Evolutionary conservation across 2,329 filamentous ascomycete species (phyloP).

Genomic region (Sporothrix pseudoabietina): DNA sequence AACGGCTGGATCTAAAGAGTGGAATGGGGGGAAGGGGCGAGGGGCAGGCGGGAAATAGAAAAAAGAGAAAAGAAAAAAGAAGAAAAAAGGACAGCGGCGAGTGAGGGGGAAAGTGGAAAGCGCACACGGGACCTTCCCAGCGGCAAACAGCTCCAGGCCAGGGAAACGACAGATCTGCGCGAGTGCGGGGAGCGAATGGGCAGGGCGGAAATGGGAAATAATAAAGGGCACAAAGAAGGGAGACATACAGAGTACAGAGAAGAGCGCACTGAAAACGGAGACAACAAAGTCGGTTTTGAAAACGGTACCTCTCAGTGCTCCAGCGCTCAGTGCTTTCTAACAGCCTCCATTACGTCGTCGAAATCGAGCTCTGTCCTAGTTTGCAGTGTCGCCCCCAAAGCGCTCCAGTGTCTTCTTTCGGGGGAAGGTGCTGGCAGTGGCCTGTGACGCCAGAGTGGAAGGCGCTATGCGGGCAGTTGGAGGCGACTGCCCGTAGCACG

Average conservation of each 20-base stretch:
- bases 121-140: constrained; percentile 3
- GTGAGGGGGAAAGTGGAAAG: not conserved
- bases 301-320: not conserved
- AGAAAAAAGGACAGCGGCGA: not conserved
- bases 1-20: not conserved
- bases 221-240: constrained; percentile 16
- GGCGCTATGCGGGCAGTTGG: constrained; percentile 20
- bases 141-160: not conserved
- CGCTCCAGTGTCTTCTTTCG: not conserved
- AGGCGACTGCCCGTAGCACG: constrained; percentile 4
- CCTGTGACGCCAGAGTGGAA: not conserved
- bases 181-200: constrained; percentile 26
- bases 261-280: too few relatives aligned
- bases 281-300: not conserved
- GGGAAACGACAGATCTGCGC: constrained; percentile 23
- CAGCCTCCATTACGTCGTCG: constrained; percentile 3
- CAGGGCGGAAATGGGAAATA: constrained; percentile 7
- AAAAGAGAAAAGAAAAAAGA: not conserved
- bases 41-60: not conserved
- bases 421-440: not conserved
- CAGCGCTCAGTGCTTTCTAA: not conserved
- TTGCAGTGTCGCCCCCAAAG: not conserved
- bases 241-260: too few relatives aligned
- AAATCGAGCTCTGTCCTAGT: not conserved
- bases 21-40: not conserved